Evolutionary conservation across 805 yeast species (phyloP).

Genomic region (Geotrichum ghanense): DNA sequence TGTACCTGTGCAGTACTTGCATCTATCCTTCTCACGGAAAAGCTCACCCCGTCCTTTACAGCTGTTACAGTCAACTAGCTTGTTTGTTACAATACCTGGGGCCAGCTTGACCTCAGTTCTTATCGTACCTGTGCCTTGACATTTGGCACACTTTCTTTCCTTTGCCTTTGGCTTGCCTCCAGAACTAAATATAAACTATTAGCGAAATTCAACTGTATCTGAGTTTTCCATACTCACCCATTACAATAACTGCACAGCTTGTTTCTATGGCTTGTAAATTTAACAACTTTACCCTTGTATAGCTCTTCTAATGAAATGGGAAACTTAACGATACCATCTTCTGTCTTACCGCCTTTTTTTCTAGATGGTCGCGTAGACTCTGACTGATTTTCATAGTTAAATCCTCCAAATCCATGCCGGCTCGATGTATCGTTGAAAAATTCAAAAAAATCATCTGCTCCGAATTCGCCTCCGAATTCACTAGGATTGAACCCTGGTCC

Average conservation of each 20-base stretch:
- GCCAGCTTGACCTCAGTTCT: slow-evolving; percentile 53
- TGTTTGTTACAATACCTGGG: slow-evolving; percentile 64
- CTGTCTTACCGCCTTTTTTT: slow-evolving; percentile 33
- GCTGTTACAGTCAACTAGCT: slow-evolving; percentile 45
- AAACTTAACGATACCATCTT: slow-evolving; percentile 56
- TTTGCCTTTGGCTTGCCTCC: slow-evolving; percentile 59
- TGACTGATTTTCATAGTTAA: background rate
- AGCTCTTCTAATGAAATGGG: slow-evolving; percentile 61
- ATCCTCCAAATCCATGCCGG: slow-evolving; percentile 14
- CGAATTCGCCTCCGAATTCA: slow-evolving; percentile 36
- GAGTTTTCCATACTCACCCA: slow-evolving; percentile 31
- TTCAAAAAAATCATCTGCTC: slow-evolving; percentile 65
- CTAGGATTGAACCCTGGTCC: slow-evolving; percentile 12
- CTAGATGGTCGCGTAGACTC: slow-evolving; percentile 12
- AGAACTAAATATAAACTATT: slow-evolving; percentile 16
- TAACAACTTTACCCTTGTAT: slow-evolving; percentile 70
- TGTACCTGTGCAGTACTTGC: slow-evolving; percentile 65
- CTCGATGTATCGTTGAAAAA: slow-evolving; percentile 34
- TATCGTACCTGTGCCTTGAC: slow-evolving; percentile 62
- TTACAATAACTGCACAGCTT: slow-evolving; percentile 60
- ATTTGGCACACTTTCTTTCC: slow-evolving; percentile 44
- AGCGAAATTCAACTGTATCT: background rate
- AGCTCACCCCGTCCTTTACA: slow-evolving; percentile 66
- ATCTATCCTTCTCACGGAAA: slow-evolving; percentile 53
- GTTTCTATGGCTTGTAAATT: slow-evolving; percentile 60